Evolutionary conservation across 2,329 filamentous ascomycete species (phyloP).

Genomic region (Cercospora canescens): DNA sequence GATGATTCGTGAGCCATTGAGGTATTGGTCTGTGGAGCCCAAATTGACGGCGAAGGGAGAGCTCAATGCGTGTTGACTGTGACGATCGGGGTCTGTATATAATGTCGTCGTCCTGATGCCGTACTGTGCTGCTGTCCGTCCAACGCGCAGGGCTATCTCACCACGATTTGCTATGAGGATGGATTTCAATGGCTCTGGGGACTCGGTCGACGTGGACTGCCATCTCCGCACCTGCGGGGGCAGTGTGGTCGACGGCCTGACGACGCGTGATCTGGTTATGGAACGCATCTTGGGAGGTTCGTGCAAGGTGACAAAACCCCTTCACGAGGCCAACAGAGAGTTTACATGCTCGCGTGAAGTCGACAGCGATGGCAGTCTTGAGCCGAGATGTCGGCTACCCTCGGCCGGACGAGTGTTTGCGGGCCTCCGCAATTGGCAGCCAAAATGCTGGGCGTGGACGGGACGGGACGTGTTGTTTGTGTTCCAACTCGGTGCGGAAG

Average conservation of each 20-base stretch:
- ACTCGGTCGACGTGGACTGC: slow-evolving; percentile 24
- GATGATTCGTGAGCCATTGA: slow-evolving; percentile 92
- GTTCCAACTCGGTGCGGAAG: neutral
- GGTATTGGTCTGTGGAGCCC: slow-evolving; percentile 79
- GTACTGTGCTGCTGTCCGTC: slow-evolving; percentile 80
- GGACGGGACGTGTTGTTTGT: neutral
- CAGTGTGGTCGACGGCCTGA: slow-evolving; percentile 22
- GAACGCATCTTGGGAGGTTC: slow-evolving; percentile 23
- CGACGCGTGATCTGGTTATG: slow-evolving; percentile 23
- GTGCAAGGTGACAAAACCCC: neutral
- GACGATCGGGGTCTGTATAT: slow-evolving; percentile 88
- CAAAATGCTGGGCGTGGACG: neutral
- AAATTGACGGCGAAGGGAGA: slow-evolving; percentile 83
- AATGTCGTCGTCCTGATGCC: slow-evolving; percentile 92
- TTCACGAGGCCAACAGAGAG: slow-evolving; percentile 3
- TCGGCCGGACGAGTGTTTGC: neutral
- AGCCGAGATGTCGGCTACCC: slow-evolving; percentile 8
- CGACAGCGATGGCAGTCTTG: neutral
- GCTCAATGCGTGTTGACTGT: slow-evolving; percentile 82
- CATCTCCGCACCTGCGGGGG: slow-evolving; percentile 24
- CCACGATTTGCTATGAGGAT: slow-evolving; percentile 96
- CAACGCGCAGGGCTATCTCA: slow-evolving; percentile 93
- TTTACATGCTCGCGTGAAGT: neutral
- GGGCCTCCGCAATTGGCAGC: neutral
- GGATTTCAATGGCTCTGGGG: slow-evolving; percentile 49